A percentile compares a stretch with the other conserved stretches of the same genome.
Conservation (phyloP, 352 stramenopile species). For the Pythium chondricola region DNA sequence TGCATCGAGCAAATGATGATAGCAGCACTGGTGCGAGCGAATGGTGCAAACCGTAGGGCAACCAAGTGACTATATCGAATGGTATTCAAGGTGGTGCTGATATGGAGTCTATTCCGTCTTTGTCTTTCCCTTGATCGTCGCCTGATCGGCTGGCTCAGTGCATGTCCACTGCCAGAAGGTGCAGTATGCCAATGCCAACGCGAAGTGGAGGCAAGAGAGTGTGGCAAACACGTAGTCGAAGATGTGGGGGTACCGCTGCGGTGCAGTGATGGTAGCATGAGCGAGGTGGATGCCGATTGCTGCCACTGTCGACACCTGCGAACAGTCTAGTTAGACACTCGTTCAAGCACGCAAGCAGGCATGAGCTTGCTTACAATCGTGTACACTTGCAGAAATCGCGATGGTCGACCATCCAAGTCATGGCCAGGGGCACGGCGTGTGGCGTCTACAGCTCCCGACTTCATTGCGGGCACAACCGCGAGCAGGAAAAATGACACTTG, state of each 20-base stretch:
- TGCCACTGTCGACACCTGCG: slow-evolving; percentile 51
- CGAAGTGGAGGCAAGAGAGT: slow-evolving; percentile 76
- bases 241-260: slow-evolving; percentile 67
- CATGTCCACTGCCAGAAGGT: slow-evolving; percentile 82
- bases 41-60: not conserved
- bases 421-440: slow-evolving; percentile 28
- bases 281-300: slow-evolving; percentile 47
- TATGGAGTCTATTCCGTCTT: slow-evolving; percentile 2
- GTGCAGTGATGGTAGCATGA: slow-evolving; percentile 38
- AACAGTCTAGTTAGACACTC: not conserved
- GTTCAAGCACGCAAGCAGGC: no score
- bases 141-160: slow-evolving; percentile 6
- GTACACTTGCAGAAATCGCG: slow-evolving; percentile 30
- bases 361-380: slow-evolving; percentile 43
- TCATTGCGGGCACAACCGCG: slow-evolving; percentile 24
- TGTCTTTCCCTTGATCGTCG: slow-evolving; percentile 4
- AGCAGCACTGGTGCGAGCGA: not conserved
- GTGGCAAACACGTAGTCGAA: slow-evolving; percentile 82
- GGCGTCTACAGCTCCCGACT: not conserved
- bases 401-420: slow-evolving; percentile 26
- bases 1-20: slow-evolving; percentile 46
- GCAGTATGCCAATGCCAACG: slow-evolving; percentile 64
- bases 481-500: slow-evolving; percentile 42
- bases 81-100: no score
- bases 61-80: not conserved